phyloP scores from a whole-genome alignment of 2,329 filamentous ascomycete genomes.

The Trichoderma sp. region DNA sequence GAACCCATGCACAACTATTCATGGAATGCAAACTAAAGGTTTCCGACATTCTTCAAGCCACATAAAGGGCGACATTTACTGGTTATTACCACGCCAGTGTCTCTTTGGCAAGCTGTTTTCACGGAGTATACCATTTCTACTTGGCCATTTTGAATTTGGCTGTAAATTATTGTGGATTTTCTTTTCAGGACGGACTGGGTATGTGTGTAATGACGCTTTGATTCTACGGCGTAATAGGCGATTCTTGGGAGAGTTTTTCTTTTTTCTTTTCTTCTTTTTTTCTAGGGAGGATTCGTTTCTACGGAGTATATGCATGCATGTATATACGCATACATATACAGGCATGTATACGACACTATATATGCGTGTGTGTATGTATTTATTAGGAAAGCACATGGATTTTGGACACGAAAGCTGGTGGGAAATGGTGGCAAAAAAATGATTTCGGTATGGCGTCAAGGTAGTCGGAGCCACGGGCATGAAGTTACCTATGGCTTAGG shows the following conservation, averaged over 20 bases:
- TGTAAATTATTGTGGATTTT: constrained; percentile 1
- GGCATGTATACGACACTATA: not conserved
- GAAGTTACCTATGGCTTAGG: constrained; percentile 18
- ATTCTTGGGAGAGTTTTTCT: not conserved
- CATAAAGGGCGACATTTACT: not conserved
- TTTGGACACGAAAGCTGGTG: not conserved
- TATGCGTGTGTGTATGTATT: not conserved
- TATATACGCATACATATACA: not conserved
- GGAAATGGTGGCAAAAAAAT: not conserved
- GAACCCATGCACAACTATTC: constrained; percentile 54
- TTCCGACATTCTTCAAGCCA: not conserved
- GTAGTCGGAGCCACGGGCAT: constrained; percentile 26
- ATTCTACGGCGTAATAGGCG: constrained; percentile 2
- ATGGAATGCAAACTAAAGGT: constrained; percentile 49
- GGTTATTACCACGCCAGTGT: not conserved
- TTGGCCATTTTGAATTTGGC: not conserved
- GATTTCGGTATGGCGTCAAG: not conserved
- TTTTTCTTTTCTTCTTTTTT: no score
- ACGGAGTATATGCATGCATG: not conserved
- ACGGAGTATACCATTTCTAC: not conserved
- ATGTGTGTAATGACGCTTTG: constrained; percentile 2
- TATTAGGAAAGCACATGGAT: not conserved
- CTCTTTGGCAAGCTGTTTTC: not conserved
- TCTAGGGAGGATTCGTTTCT: not conserved
- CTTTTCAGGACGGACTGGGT: not conserved